phyloP scores from a whole-genome alignment of 2,329 filamentous ascomycete genomes.

The Xylaria polymorpha region DNA sequence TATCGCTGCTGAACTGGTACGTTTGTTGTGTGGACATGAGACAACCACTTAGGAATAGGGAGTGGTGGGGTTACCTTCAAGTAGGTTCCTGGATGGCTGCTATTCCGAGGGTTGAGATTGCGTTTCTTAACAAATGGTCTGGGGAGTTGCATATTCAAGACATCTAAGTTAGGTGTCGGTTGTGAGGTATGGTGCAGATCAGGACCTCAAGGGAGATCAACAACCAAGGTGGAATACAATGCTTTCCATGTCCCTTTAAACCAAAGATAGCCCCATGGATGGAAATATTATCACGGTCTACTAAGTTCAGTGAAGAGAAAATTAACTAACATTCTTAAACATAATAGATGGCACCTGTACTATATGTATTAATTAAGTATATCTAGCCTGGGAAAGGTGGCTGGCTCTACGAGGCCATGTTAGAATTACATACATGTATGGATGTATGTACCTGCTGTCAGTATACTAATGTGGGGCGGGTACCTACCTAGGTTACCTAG shows the following conservation, averaged over 20 bases:
- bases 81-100: not conserved
- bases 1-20: not conserved
- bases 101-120: not conserved
- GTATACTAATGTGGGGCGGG: no score
- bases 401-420: no score
- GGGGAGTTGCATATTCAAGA: not conserved
- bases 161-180: not conserved
- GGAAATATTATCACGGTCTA: no score
- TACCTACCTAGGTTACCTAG: not conserved
- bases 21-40: not conserved
- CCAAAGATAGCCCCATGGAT: no score
- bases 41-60: not conserved
- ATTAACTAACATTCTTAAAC: no score
- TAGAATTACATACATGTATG: no score
- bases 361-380: no score
- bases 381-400: no score
- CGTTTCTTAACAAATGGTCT: not conserved
- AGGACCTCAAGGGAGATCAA: not conserved
- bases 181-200: not conserved
- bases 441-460: no score
- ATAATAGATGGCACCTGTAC: no score
- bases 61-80: not conserved
- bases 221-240: not conserved
- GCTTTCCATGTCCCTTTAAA: not conserved
- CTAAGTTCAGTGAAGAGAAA: no score